Base-by-base conservation (phyloP, 306 rosid genomes). In the Phaseolus lunatus region DNA sequence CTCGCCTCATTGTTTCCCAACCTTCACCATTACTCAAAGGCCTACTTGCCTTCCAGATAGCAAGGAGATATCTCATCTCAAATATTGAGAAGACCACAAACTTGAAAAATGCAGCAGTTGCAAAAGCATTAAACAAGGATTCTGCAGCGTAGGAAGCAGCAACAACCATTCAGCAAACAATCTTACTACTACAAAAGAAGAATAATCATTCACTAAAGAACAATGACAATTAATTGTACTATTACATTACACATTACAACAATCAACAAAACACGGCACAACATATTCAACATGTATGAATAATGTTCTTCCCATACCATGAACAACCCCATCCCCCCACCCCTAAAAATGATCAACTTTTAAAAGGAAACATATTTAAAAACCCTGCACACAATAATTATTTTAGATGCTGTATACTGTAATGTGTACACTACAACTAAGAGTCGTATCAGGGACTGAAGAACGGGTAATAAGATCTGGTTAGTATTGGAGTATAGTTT, bases 1-100 rank as follows among this genome's bases (percentile, higher is more conserved):
- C 97, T 29, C 95, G 96, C 90, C 98, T 84, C 97, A 90, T 88
- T 23, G 92, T 86, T 82, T 89, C 98, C 97, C 97, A 92, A 48
- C 96, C 98, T 86, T 90, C 98, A 19, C 96, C 96, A 19, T 73
- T 89, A 86, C 87, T 90, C 85, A 83, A 82, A 62, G 98, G 95
- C 86, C 96, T 84, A 81, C 70, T 88, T 74, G 98, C 98, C 85
- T 92, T 94, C 98, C 98, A 94, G 81, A 94, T 94, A 15, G 90
- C 96, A 81, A 94, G 96, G 71, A 94, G 98, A 82, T 94, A 94
- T 85, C 98, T 89, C 98, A 90, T 90, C 91, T 94, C 98, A 66
- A 94, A 94, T 75, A 94, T 89, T 49, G 98, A 94, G 90, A 94
- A 92, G 65, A 90, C 95, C 4, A 94, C 96, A 41, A 94, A 94